Evolutionary conservation across 805 yeast genomes (phyloP), one percentile per base, ranked within the genome.

Genomic region (Candida golubevii): DNA sequence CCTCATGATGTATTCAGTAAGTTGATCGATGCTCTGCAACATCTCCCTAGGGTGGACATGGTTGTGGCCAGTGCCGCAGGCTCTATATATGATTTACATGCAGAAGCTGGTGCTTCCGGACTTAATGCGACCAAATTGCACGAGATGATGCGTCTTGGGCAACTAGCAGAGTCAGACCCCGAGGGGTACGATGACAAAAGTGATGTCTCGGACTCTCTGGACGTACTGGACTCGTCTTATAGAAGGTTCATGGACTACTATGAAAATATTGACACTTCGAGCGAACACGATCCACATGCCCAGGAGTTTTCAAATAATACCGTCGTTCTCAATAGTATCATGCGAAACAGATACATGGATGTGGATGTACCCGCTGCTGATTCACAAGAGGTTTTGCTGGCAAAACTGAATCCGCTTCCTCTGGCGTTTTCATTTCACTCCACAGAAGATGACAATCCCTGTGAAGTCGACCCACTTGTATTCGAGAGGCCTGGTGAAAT

Each of bases 21-120:
- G 26, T 64, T 69, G 43, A 46, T 69, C 15, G 66, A 62, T 13
- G 76, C 75, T 3, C 61, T 59, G 51, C 58, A 61, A 33, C 43
- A 59, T 23, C 54, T 70, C 23, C 75, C 75, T 2, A 51, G 74
- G 34, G 61, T 63, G 11, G 74, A 71, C 43, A 71, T 71, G 76
- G 73, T 69, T 12, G 60, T 69, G 7, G 76, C 76, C 12, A 67
- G 73, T 49, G 76, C 76, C 8, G 75, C 76, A 0, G 75, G 74
- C 7, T 64, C 74, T 26, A 60, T 71, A 33, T 59, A 54, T 46
- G 76, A 71, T 35, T 54, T 71, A 44, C 59, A 54, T 36, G 35
- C 48, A 6, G 71, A 65, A 41, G 73, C 75, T 1, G 39, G 36
- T 6, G 51, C 58, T 14, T 73, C 66, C 45, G 65, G 67, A 2